Evolutionary conservation across 1,284 basidiomycete species (phyloP).

Genomic region (Fomitopsis palustris): DNA sequence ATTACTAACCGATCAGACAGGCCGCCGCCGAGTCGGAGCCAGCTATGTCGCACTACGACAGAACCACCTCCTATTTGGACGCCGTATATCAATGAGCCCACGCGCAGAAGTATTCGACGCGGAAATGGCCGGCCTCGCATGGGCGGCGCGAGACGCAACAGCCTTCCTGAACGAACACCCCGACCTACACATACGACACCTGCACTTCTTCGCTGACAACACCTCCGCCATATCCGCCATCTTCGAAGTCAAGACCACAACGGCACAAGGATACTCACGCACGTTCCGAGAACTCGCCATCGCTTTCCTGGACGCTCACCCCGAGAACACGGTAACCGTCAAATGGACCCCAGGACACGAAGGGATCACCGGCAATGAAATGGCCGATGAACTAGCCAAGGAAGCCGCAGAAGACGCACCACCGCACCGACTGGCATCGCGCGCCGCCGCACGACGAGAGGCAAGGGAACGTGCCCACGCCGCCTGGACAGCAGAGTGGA

Average conservation of each 20-base stretch:
- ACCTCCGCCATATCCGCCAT: background rate
- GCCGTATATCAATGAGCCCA: too few species aligned
- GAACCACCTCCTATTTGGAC: background rate
- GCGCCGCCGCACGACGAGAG: too few species aligned
- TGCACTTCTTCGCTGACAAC: slow-evolving; percentile 3
- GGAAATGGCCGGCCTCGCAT: slow-evolving; percentile 1
- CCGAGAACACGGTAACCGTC: too few species aligned
- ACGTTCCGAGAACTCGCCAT: too few species aligned
- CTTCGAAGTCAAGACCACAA: background rate
- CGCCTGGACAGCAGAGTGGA: too few species aligned
- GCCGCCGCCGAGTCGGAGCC: background rate
- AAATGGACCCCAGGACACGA: too few species aligned
- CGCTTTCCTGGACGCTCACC: too few species aligned
- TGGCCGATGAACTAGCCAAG: too few species aligned
- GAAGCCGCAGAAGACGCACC: too few species aligned
- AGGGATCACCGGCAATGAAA: too few species aligned
- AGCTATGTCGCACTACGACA: background rate
- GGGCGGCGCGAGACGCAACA: background rate
- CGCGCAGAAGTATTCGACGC: slow-evolving; percentile 1
- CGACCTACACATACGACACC: background rate
- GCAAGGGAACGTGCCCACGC: too few species aligned
- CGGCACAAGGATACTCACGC: slow-evolving; percentile 1
- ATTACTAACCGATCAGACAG: background rate
- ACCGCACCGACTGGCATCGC: too few species aligned
- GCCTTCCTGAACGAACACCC: background rate